Base-by-base conservation (phyloP, 805 yeast genomes). In the Kodamaea fukazawae region DNA sequence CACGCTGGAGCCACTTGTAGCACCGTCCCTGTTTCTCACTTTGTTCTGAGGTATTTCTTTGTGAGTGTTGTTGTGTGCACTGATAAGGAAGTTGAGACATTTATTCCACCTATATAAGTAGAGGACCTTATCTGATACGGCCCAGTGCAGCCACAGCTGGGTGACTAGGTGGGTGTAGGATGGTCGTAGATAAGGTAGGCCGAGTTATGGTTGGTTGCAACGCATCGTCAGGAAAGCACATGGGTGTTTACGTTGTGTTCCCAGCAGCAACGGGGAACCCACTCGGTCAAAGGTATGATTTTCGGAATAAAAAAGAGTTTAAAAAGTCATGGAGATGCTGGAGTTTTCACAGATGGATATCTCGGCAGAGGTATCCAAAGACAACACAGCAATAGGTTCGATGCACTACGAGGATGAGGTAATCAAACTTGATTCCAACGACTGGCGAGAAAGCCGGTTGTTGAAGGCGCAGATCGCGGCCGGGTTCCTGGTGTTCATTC, bases 391-490 rank as follows among this genome's bases (percentile, higher is more conserved):
- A 6, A 9, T 31, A 7, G 34, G 16, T 8, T 20, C 23, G 23
- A 20, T 32, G 7, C 34, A 30, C 12, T 40, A 29, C 45, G 57
- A 62, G 17, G 65, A 58, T 13, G 60, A 61, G 22, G 20, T 36
- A 0, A 28, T 67, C 5, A 35, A 33, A 32, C 40, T 75, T 3
- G 77, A 69, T 36, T 54, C 75, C 2, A 49, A 44, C n/a, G 65
- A 74, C 48, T 61, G 72, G 52, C 57, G 66, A 15, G 33, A 54
- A 8, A 70, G 75, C 26, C 20, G 25, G 3, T 54, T 58, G 26
- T 55, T 79, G 9, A 65, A 65, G 40, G n/a, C 53, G 4, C 83
- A 79, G 53, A 60, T 79, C 16, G 1, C 60, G 0, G 54, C 70
- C 0, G 55, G 69, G 1, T 73, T 63, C 43, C 29, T 59, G 16